Base-by-base conservation (phyloP, 768 basidiomycete species). In the Mycena epipterygia region DNA sequence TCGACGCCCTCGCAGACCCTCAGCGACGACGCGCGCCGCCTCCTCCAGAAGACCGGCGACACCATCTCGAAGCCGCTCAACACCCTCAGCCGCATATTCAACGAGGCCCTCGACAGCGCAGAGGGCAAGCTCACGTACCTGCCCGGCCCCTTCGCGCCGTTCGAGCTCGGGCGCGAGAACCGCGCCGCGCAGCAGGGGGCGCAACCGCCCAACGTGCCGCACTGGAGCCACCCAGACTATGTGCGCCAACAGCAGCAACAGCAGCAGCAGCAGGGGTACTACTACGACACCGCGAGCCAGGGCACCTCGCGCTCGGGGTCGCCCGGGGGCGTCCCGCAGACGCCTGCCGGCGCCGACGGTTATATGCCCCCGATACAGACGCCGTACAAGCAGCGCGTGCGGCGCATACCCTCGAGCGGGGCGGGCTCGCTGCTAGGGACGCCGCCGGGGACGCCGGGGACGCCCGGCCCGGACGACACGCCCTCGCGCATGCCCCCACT, bases 31-130 rank as follows among this genome's bases (percentile, higher is more conserved):
- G 96, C 95, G 1, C 90, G 89, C 42, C 87, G 92, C 27, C 87
- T 97, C 33, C 85, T 97, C 49, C 96, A 96, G 80, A 93, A 93
- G 78, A 97, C 96, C 0, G 95, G 96, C 11, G 94, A 96, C 77
- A 93, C 90, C 0, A 92, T 97, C 65, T 95, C 93, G 11, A 96
- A 95, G 78, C 96, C 96, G 4, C 86, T 98, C n/a, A 94, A 85
- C 72, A 95, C 96, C 2, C 93, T 98, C 58, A 89, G 95, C 21
- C 90, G 93, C 59, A 96, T 98, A 70, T 92, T 97, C 78, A 93
- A 89, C 69, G 94, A 94, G 51, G 95, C 94, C 0, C 81, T 96
- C 14, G 93, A 95, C 74, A 87, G 88, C 39, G 89, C 88, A 0
- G 91, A 92, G 70, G 90, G 89, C 71, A 90, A 89, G 72, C 81